Conservation (phyloP, 352 stramenopile genomes). For the Phytophthora pinifolia region DNA sequence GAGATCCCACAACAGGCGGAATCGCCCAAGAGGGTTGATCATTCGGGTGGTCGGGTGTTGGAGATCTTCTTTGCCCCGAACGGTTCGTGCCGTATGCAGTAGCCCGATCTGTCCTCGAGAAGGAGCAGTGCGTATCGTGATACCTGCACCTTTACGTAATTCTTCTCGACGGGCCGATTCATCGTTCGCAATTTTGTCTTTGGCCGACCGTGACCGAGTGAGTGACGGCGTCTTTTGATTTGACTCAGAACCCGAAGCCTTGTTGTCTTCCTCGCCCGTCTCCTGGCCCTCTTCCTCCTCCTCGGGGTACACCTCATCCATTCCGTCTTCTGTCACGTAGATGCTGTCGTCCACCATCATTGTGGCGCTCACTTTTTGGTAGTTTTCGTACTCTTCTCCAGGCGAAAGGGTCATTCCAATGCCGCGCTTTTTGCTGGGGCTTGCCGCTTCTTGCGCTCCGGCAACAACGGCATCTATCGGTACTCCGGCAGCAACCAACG, state of each 20-base stretch:
- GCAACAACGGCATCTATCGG: conserved; percentile 24
- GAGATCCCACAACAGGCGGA: conserved; percentile 67
- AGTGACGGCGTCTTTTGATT: neutral
- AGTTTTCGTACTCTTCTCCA: conserved; percentile 72
- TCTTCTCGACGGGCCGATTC: conserved; percentile 13
- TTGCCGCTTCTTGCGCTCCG: conserved; percentile 21
- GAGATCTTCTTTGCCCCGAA: conserved; percentile 29
- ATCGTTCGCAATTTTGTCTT: conserved; percentile 5
- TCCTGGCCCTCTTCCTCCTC: conserved; percentile 23
- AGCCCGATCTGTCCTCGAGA: conserved; percentile 7
- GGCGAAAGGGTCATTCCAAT: conserved; percentile 70
- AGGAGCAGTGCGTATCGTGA: conserved; percentile 17
- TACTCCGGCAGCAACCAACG: conserved; percentile 34
- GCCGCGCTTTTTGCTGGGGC: conserved; percentile 41
- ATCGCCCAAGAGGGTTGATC: conserved; percentile 57
- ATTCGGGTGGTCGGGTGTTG: conserved; percentile 35
- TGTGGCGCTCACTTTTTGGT: conserved; percentile 54
- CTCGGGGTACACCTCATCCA: conserved; percentile 22
- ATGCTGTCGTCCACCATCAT: conserved; percentile 23
- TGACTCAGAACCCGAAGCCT: neutral
- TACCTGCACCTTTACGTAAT: conserved; percentile 18
- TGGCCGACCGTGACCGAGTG: neutral
- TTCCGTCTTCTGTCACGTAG: conserved; percentile 30
- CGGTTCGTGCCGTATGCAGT: conserved; percentile 36
- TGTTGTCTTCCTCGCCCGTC: neutral